phyloP scores from a whole-genome alignment of 352 stramenopile species.

The Phytophthora brassicae region DNA sequence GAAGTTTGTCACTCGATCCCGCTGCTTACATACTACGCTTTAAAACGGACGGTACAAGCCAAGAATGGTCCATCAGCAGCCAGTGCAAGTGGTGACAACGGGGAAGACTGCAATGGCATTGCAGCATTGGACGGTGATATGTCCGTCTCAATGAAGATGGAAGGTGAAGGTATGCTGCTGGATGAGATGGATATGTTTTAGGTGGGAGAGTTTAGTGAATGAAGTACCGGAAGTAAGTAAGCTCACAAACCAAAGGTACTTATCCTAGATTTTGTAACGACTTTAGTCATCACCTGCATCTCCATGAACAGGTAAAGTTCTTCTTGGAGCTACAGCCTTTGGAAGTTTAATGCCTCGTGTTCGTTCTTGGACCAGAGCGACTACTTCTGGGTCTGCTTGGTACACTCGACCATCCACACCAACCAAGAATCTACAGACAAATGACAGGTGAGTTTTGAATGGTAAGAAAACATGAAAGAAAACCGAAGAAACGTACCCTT shows the following conservation, averaged over 20 bases:
- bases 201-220: constrained; percentile 5
- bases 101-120: constrained; percentile 77
- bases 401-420: constrained; percentile 85
- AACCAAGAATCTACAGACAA: constrained; percentile 62
- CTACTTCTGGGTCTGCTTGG: constrained; percentile 67
- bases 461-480: background rate
- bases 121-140: constrained; percentile 73
- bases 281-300: constrained; percentile 21
- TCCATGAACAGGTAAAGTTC: constrained; percentile 19
- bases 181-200: constrained; percentile 89
- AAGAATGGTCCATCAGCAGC: constrained; percentile 38
- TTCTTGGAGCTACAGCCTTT: constrained; percentile 39
- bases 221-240: background rate
- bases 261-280: constrained; percentile 10
- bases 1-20: constrained; percentile 73
- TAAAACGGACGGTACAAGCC: constrained; percentile 56
- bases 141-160: constrained; percentile 78
- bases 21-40: constrained; percentile 74
- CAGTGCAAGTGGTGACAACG: constrained; percentile 25
- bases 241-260: constrained; percentile 6
- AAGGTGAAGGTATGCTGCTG: constrained; percentile 83
- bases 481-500: constrained; percentile 44
- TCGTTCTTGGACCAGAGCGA: constrained; percentile 52
- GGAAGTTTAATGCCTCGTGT: constrained; percentile 50
- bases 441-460: constrained; percentile 5